These are phyloP conservation scores for Boletus speciosus DNA, from an alignment of 768 basidiomycete species.

Conservation along the genomic window DNA sequence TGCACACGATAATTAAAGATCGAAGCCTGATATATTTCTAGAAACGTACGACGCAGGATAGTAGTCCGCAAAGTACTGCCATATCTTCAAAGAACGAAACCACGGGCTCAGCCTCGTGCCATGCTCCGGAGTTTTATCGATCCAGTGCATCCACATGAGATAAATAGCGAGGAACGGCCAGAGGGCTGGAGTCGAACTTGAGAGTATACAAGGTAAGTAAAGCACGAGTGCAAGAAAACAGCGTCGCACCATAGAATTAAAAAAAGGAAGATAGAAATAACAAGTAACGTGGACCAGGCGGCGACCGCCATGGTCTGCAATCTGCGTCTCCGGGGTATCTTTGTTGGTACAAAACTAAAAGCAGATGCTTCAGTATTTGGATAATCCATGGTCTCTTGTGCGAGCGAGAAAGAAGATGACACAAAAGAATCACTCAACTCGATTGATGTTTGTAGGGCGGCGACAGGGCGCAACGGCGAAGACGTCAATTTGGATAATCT, in stretches of 20 bases:
- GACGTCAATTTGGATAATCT: slow-evolving; percentile 56
- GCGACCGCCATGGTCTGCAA: slow-evolving; percentile 90
- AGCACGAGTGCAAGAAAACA: background rate
- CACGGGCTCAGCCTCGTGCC: slow-evolving; percentile 71
- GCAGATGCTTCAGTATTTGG: slow-evolving; percentile 1
- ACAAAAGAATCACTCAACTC: slow-evolving; percentile 46
- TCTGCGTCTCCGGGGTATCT: slow-evolving; percentile 80
- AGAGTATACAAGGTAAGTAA: background rate
- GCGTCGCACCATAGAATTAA: slow-evolving; percentile 72
- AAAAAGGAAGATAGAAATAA: slow-evolving; percentile 63
- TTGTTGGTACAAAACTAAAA: slow-evolving; percentile 76
- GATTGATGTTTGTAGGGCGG: slow-evolving; percentile 67
- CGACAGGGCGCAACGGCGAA: slow-evolving; percentile 60
- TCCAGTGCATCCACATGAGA: slow-evolving; percentile 67
- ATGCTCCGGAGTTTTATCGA: slow-evolving; percentile 73
- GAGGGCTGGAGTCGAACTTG: slow-evolving; percentile 79
- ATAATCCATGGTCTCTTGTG: background rate
- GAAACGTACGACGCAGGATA: slow-evolving; percentile 81
- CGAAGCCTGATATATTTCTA: background rate
- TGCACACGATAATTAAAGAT: background rate
- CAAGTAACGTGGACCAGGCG: slow-evolving; percentile 79
- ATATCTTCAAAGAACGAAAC: slow-evolving; percentile 68
- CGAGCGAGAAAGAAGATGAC: background rate
- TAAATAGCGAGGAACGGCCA: slow-evolving; percentile 86
- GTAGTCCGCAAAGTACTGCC: slow-evolving; percentile 90